Evolutionary conservation across 805 yeast species (phyloP).

Genomic region (Cyberlindnera nakhonratchasimensis): DNA sequence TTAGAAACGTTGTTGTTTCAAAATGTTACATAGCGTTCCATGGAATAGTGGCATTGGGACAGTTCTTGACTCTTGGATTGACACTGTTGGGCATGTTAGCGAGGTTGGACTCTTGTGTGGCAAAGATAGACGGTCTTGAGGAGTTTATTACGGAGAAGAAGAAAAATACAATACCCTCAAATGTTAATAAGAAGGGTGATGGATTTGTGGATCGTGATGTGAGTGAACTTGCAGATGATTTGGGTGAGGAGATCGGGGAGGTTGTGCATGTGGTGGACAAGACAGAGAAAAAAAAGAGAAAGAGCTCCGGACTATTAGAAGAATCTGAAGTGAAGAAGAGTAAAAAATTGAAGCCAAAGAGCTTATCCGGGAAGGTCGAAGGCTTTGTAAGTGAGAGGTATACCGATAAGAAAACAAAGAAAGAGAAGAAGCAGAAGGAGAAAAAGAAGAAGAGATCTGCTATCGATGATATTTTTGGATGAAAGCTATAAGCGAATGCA

Average conservation of each 20-base stretch:
- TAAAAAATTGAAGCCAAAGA: background rate
- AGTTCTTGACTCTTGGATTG: slow-evolving; percentile 71
- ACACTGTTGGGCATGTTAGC: slow-evolving; percentile 58
- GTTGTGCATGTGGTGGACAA: slow-evolving; percentile 8
- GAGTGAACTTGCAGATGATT: slow-evolving; percentile 6
- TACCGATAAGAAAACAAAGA: slow-evolving; percentile 7
- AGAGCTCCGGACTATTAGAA: background rate
- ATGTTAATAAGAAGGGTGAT: background rate
- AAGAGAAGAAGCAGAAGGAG: slow-evolving; percentile 31
- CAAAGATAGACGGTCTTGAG: slow-evolving; percentile 14
- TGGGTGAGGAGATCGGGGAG: slow-evolving; percentile 35
- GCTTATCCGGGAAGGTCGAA: no score
- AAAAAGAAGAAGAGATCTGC: slow-evolving; percentile 49
- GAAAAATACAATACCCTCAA: background rate
- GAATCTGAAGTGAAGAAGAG: slow-evolving; percentile 3
- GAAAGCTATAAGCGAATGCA: slow-evolving; percentile 4
- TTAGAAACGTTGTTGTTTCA: slow-evolving; percentile 37
- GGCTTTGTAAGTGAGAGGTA: background rate
- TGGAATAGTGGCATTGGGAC: slow-evolving; percentile 68
- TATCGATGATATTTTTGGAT: slow-evolving; percentile 77
- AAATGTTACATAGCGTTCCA: slow-evolving; percentile 59
- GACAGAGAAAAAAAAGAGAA: slow-evolving; percentile 4
- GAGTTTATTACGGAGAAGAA: slow-evolving; percentile 3
- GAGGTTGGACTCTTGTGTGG: slow-evolving; percentile 34
- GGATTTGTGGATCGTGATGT: background rate